Evolutionary conservation across 495 filamentous ascomycete species (phyloP), one percentile per base, ranked within the genome.

Genomic region (Delitschia confertaspora): DNA sequence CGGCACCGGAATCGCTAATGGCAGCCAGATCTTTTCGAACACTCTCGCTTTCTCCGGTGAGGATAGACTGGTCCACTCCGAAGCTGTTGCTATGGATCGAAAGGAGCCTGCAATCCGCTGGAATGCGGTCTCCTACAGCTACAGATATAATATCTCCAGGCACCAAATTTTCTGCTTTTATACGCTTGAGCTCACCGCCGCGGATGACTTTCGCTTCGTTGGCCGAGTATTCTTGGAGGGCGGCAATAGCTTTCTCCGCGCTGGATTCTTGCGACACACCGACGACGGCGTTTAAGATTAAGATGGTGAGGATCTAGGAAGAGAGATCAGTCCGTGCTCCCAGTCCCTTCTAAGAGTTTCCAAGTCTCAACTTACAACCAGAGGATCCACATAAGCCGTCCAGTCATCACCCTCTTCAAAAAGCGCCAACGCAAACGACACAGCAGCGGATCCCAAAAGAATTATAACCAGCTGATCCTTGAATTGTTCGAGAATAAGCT

Each of bases 401-500:
- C 87, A 93, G 42, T 83, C 91, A 42, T 87, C 84, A 34, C 80
- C 83, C 34, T 88, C 85, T 62, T 96, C 93, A 51, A 96, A 91
- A 9, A 99, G 72, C 33, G 93, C 93, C 37, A 99, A 67, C 16
- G 91, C 75, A 53, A 99, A 96, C 2, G 93, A 96, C 31, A 99
- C 75, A n/a, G 76, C 85, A 4, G 93, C 93, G 11, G 88, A 95
- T 31, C 78, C 91, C 35, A 99, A 69, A 3, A 99, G 74, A 56
- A 99, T 99, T 41, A 99, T 74, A 41, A 99, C 93, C 2, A 99
- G 75, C 65, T 99, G 93, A 60, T 99, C 93, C 66, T 99, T 94
- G 72, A 99, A 99, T 65, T 99, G 93, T 63, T 99, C 93, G 38
- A 96, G 71, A 30, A 99, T 82, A 47, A 99, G 78, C 63, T 95